Evolutionary conservation across 257 asterid genomes (phyloP).

Genomic region (Asclepias syriaca): DNA sequence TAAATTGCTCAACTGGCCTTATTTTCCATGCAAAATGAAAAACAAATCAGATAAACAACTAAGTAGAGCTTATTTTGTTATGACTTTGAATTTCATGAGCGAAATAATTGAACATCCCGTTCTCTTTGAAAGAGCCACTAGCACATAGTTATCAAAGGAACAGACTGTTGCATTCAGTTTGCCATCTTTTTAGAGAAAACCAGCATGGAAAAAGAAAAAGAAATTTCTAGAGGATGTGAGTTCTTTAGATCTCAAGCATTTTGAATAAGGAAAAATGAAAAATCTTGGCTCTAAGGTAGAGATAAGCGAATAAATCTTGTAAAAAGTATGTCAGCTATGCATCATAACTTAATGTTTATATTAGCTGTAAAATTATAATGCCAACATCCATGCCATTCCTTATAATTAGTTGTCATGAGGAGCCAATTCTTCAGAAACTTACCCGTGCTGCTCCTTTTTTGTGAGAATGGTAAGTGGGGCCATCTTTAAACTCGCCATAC

Average conservation of each 20-base stretch:
- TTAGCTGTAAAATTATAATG: neutral
- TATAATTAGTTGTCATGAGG: neutral
- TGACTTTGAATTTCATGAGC: neutral
- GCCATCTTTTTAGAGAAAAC: neutral
- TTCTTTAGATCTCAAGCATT: neutral
- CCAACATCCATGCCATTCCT: neutral
- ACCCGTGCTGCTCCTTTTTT: slow-evolving; percentile 95
- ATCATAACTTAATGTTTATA: neutral
- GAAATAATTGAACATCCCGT: slow-evolving; percentile 4
- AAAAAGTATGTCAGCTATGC: neutral
- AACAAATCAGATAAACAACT: neutral
- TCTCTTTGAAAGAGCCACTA: neutral
- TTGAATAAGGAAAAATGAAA: neutral
- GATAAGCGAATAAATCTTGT: neutral
- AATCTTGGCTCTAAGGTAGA: neutral
- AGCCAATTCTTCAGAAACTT: slow-evolving; percentile 21
- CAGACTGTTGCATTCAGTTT: neutral
- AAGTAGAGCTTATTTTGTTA: neutral
- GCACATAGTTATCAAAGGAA: neutral
- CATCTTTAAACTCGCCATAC: slow-evolving; percentile 98
- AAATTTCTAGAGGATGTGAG: neutral
- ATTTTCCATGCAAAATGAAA: neutral
- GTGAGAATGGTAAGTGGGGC: slow-evolving; percentile 96
- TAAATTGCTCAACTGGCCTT: neutral
- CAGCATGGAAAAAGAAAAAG: neutral